These are phyloP conservation scores for Zymoseptoria brevis DNA, from an alignment of 2,329 filamentous ascomycete genomes.

Conservation along the genomic window DNA sequence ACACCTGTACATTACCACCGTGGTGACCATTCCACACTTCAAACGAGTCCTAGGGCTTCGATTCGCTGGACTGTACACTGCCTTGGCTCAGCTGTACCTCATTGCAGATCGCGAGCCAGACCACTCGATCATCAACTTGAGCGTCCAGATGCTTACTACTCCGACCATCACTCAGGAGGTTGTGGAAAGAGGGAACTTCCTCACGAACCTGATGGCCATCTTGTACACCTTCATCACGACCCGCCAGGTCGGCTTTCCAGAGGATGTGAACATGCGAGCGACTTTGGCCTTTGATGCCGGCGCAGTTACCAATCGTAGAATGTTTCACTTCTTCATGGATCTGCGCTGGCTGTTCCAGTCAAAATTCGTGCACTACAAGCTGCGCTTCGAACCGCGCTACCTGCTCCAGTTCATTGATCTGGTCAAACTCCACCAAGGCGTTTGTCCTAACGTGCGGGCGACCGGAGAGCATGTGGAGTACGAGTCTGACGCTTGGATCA, in stretches of 20 bases:
- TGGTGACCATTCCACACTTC: conserved; percentile 91
- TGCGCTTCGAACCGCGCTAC: conserved; percentile 78
- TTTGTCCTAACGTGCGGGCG: conserved; percentile 87
- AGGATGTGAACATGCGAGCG: conserved; percentile 76
- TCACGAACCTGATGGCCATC: conserved; percentile 91
- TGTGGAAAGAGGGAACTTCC: conserved; percentile 87
- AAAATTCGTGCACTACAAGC: conserved; percentile 74
- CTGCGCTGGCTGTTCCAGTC: conserved; percentile 85
- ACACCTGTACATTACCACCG: conserved; percentile 90
- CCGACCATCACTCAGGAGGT: conserved; percentile 95
- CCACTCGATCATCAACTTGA: conserved; percentile 97
- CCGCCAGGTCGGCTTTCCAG: conserved; percentile 87
- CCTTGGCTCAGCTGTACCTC: conserved; percentile 84
- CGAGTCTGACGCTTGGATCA: conserved; percentile 97
- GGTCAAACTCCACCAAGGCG: conserved; percentile 92
- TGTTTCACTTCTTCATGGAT: conserved; percentile 97
- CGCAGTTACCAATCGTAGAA: conserved; percentile 85
- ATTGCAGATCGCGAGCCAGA: conserved; percentile 95
- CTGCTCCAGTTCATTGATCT: conserved; percentile 90
- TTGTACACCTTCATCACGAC: conserved; percentile 96
- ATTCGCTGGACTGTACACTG: conserved; percentile 93
- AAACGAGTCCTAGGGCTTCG: conserved; percentile 86
- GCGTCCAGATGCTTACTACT: conserved; percentile 90
- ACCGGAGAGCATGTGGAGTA: conserved; percentile 96
- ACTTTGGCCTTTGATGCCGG: conserved; percentile 89